phyloP scores from a whole-genome alignment of 331 rosid genomes.

The Spiraea crenata region DNA sequence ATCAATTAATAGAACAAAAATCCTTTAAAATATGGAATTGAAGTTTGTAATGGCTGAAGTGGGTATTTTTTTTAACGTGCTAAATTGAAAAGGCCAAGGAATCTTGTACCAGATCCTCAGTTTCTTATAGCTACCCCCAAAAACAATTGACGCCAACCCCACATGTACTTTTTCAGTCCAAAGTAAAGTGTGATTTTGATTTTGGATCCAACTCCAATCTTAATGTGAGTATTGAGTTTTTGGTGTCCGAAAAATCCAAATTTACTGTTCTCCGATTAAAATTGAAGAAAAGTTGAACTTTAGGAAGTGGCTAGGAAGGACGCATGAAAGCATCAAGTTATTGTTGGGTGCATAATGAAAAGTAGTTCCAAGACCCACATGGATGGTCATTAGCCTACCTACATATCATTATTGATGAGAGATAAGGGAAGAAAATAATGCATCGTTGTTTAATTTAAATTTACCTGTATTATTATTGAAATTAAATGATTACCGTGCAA shows the following conservation, averaged over 20 bases:
- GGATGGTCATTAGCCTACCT: not conserved
- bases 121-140: not conserved
- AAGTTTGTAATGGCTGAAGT: not conserved
- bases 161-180: not conserved
- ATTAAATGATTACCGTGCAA: too few species aligned
- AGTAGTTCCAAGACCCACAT: slow-evolving; percentile 7
- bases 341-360: not conserved
- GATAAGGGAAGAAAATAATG: not conserved
- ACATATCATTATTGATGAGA: slow-evolving; percentile 4
- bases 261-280: not conserved
- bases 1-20: too few species aligned
- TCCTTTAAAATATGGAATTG: not conserved
- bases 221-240: not conserved
- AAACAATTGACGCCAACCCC: not conserved
- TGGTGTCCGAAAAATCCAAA: too few species aligned
- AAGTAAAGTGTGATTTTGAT: not conserved
- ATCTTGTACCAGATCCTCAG: not conserved
- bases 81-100: not conserved
- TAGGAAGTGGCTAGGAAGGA: not conserved
- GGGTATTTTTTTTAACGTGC: not conserved
- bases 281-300: not conserved
- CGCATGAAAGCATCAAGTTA: not conserved
- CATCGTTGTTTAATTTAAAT: too few species aligned
- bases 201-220: not conserved
- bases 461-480: too few species aligned